Conservation (phyloP, 345 rosid species). For the Euphorbia peplus region DNA sequence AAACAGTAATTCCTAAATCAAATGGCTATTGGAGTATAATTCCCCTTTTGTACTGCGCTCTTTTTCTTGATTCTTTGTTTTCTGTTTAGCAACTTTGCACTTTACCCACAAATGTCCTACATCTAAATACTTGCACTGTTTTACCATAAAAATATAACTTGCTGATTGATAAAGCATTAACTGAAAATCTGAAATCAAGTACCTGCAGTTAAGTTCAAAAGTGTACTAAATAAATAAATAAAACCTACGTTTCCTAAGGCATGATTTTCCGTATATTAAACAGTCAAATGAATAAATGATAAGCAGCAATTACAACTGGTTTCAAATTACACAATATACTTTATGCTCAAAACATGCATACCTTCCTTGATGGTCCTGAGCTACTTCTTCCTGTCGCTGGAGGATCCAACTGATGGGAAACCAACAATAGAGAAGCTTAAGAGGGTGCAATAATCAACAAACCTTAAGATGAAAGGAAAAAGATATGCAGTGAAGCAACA, state of each 20-base stretch:
- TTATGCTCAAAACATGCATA: slow-evolving; percentile 31
- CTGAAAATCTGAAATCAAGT: neutral
- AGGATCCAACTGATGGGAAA: slow-evolving; percentile 54
- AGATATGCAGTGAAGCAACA: neutral
- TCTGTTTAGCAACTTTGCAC: neutral
- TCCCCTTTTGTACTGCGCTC: neutral
- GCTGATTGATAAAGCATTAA: neutral
- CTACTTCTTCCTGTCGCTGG: slow-evolving; percentile 66
- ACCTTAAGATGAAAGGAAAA: slow-evolving; percentile 10
- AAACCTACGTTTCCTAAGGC: slow-evolving; percentile 5
- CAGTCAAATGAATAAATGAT: neutral
- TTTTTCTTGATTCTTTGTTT: neutral
- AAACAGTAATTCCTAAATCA: too few relatives aligned
- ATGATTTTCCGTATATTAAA: neutral
- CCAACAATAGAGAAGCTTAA: slow-evolving; percentile 15
- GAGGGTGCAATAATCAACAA: slow-evolving; percentile 5
- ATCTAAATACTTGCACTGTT: slow-evolving; percentile 1
- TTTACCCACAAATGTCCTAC: neutral
- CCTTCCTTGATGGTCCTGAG: slow-evolving; percentile 88
- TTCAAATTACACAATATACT: slow-evolving; percentile 4
- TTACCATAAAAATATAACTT: neutral
- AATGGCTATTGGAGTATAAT: too few relatives aligned
- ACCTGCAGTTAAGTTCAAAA: neutral
- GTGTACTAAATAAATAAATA: neutral
- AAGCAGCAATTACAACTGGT: neutral